Conservation (phyloP, 768 basidiomycete genomes). For the Mrakia blollopis region DNA sequence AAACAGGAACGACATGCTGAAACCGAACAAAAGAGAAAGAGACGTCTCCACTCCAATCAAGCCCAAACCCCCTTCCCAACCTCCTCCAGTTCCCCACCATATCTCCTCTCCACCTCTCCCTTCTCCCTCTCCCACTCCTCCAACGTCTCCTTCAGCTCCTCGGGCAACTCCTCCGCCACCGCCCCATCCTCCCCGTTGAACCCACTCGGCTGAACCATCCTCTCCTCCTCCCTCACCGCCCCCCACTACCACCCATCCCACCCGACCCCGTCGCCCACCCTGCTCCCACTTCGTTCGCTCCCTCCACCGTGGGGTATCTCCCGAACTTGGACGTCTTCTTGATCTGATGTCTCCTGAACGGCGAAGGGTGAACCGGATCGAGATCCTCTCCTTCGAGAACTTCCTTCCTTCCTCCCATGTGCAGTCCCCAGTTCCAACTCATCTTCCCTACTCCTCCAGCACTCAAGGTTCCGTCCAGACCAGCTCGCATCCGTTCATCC, state of each 20-base stretch:
- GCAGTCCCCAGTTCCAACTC: slow-evolving; percentile 6
- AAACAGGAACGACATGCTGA: too few relatives aligned
- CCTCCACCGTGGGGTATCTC: not conserved
- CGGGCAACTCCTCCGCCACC: not conserved
- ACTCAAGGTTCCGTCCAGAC: not conserved
- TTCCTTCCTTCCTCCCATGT: not conserved
- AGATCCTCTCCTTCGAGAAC: not conserved
- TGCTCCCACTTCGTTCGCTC: not conserved
- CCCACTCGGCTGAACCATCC: not conserved
- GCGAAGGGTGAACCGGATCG: not conserved
- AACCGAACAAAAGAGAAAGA: too few relatives aligned
- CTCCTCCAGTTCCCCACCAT: not conserved
- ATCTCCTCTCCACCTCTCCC: not conserved
- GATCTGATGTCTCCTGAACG: slow-evolving; percentile 16
- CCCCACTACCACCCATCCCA: not conserved
- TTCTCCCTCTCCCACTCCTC: not conserved
- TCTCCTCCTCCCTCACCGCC: not conserved
- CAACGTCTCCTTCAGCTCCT: not conserved
- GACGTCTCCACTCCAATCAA: too few relatives aligned
- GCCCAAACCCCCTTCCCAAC: not conserved
- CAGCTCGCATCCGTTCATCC: not conserved
- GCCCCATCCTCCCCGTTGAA: too few relatives aligned
- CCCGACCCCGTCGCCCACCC: too few relatives aligned
- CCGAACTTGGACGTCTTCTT: not conserved
- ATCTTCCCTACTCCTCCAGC: not conserved